A percentile compares a stretch with the other conserved stretches of the same genome.
Conservation (phyloP, 352 stramenopile genomes). For the Pythium myriotylum region DNA sequence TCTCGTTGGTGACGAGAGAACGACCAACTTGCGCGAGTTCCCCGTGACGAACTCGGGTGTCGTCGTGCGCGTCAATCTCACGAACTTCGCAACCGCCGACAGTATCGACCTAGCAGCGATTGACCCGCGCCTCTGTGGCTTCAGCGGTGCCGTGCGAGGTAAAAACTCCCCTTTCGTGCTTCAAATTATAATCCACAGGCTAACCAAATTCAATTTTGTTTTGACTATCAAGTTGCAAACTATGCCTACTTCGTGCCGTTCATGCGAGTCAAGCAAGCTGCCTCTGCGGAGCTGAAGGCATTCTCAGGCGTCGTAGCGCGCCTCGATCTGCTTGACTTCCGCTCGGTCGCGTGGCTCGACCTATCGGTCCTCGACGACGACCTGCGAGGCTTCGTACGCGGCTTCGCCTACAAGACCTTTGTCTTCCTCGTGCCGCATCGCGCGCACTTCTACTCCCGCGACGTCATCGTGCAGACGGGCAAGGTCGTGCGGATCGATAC, state of each 20-base stretch:
- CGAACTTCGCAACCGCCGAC: constrained; percentile 40
- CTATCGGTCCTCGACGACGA: constrained; percentile 48
- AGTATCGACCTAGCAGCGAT: constrained; percentile 56
- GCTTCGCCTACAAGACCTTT: constrained; percentile 78
- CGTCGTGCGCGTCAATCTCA: constrained; percentile 60
- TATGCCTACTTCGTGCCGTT: constrained; percentile 79
- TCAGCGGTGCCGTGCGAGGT: constrained; percentile 67
- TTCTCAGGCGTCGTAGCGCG: constrained; percentile 68
- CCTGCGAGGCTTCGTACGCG: constrained; percentile 64
- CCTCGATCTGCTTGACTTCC: constrained; percentile 69
- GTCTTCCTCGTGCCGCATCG: constrained; percentile 70
- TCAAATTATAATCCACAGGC: too few species aligned
- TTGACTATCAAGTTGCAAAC: constrained; percentile 46
- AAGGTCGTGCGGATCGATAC: constrained; percentile 79
- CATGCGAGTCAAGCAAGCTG: constrained; percentile 48
- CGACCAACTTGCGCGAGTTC: constrained; percentile 71
- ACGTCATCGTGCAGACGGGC: constrained; percentile 43
- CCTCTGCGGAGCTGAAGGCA: constrained; percentile 41
- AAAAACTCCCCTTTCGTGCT: too few species aligned
- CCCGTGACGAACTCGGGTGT: constrained; percentile 64
- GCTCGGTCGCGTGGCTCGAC: constrained; percentile 49
- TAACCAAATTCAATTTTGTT: too few species aligned
- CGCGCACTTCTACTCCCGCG: constrained; percentile 29
- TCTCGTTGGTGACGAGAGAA: constrained; percentile 47
- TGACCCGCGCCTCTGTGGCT: constrained; percentile 57